These are phyloP conservation scores for Plenodomus biglobosus DNA, from an alignment of 2,329 filamentous ascomycete species.

Conservation along the genomic window DNA sequence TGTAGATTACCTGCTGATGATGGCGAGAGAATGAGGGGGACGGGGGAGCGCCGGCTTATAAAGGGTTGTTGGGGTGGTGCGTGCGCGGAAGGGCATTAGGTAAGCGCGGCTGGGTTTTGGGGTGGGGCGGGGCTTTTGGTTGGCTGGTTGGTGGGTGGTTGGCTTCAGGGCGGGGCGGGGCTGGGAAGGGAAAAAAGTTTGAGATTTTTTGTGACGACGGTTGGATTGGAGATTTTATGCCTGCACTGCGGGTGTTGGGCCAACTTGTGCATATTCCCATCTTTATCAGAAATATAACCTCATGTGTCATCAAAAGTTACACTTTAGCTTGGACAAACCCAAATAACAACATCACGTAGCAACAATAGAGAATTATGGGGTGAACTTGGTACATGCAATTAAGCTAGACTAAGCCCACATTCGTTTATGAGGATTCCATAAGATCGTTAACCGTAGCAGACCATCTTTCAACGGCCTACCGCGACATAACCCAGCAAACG, in stretches of 20 bases:
- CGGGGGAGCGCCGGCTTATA: too few species aligned
- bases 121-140: not conserved
- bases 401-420: slow-evolving; percentile 37
- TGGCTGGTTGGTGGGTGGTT: not conserved
- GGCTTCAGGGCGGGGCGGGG: not conserved
- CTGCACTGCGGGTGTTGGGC: too few species aligned
- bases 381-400: slow-evolving; percentile 36
- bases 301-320: too few species aligned
- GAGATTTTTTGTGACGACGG: not conserved
- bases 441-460: slow-evolving; percentile 19
- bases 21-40: slow-evolving; percentile 27
- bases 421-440: slow-evolving; percentile 22
- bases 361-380: not conserved
- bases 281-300: too few species aligned
- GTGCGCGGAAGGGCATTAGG: slow-evolving; percentile 1
- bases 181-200: not conserved
- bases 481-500: slow-evolving; percentile 18
- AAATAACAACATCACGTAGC: not conserved
- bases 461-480: slow-evolving; percentile 20
- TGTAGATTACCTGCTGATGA: slow-evolving; percentile 44
- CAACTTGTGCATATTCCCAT: too few species aligned
- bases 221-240: slow-evolving; percentile 3
- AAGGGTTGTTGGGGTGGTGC: too few species aligned
- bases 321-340: too few species aligned
- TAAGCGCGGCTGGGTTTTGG: slow-evolving; percentile 1